These are phyloP conservation scores for Gigaspora rosea DNA, from an alignment of 192 early-diverging fungal species.

Conservation along the genomic window DNA sequence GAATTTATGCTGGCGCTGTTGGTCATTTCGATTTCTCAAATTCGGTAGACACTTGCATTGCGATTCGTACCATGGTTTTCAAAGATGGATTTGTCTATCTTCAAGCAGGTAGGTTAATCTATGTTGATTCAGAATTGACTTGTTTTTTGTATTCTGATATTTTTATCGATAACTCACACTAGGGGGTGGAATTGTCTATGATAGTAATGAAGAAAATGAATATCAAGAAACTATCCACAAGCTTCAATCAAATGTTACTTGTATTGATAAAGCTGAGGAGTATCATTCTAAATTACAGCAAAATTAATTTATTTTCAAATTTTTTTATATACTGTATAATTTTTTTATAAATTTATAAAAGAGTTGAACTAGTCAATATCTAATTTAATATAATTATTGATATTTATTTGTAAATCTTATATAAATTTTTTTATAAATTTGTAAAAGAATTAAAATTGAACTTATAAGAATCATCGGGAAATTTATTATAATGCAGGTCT, in stretches of 20 bases:
- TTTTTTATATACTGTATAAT: too few species aligned
- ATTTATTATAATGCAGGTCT: too few species aligned
- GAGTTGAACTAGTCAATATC: too few species aligned
- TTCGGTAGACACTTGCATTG: constrained; percentile 96
- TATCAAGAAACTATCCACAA: constrained; percentile 98
- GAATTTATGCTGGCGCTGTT: constrained; percentile 86
- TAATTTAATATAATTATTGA: too few species aligned
- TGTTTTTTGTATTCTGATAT: background rate
- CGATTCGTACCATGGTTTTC: constrained; percentile 97
- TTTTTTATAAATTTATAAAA: too few species aligned
- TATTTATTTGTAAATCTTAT: too few species aligned
- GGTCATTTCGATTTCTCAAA: constrained; percentile 95
- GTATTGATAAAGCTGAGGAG: constrained; percentile 85
- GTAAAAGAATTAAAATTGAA: too few species aligned
- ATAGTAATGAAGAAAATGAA: constrained; percentile 88
- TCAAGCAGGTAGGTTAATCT: constrained; percentile 66
- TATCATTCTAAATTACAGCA: constrained; percentile 73
- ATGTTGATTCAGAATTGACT: background rate
- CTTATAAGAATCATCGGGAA: too few species aligned
- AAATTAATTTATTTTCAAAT: too few species aligned
- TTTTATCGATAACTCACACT: too few species aligned
- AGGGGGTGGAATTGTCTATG: constrained; percentile 96
- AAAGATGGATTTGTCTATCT: constrained; percentile 94
- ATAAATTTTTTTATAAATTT: too few species aligned
- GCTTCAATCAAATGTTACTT: constrained; percentile 85